phyloP scores from a whole-genome alignment of 73 alveolate genomes.

The Paramecium primaurelia region DNA sequence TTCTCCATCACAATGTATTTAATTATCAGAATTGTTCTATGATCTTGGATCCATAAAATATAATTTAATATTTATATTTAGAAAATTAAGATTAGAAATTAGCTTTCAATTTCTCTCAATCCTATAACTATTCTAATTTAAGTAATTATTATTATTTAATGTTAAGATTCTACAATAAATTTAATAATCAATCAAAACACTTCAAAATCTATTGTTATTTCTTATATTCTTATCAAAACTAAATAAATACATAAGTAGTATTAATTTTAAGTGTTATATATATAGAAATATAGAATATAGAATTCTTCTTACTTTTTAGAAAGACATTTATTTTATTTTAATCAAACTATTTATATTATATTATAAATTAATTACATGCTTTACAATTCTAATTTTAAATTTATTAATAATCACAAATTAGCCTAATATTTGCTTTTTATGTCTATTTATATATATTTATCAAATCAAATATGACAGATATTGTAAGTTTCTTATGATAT shows the following conservation, averaged over 20 bases:
- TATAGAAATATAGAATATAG: neutral
- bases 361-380: neutral
- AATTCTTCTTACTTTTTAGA: neutral
- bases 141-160: neutral
- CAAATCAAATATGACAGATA: too few relatives aligned
- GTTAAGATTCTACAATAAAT: neutral
- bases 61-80: neutral
- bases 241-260: too few relatives aligned
- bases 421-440: neutral
- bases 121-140: neutral
- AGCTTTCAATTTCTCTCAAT: neutral
- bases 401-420: neutral
- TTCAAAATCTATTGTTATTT: neutral
- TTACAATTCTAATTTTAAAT: neutral
- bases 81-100: neutral
- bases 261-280: too few relatives aligned
- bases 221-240: neutral
- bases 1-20: neutral
- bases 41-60: constrained; percentile 1
- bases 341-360: neutral
- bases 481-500: neutral
- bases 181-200: neutral
- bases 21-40: neutral
- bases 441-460: too few relatives aligned
- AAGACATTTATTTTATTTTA: neutral